Evolutionary conservation across 2,329 filamentous ascomycete species (phyloP), one percentile per base, ranked within the genome.

Genomic region (Aureobasidium subglaciale): DNA sequence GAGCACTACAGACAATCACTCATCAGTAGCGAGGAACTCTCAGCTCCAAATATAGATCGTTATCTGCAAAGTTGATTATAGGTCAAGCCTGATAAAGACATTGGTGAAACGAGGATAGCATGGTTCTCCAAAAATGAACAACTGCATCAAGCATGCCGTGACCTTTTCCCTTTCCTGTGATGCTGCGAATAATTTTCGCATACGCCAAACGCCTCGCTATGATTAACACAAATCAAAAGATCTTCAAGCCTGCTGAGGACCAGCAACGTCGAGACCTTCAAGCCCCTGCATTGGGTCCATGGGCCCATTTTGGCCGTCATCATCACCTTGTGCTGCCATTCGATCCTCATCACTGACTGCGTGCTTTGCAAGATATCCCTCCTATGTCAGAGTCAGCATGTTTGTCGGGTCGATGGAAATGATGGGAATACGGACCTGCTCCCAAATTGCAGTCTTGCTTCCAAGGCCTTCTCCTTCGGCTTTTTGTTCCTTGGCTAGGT

Each of bases 231-330:
- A 20, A 56, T 15, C 10, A 46, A 5, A 34, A 18, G 15, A 49
- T 13, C 29, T 18, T 81, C 70, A 93, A 66, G 82, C 84, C 55
- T 81, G 86, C 70, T 88, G 91, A 11, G 93, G 93, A 8, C 95
- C 95, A 55, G 92, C 95, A 64, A 97, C 88, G 71, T 97, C 95
- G 55, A 97, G 76, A 15, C 88, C 89, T 70, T 97, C 91, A 6
- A 99, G 75, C 30, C 91, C 92, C 73, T 96, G 90, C 93, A 99
- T 99, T 3, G 92, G 90, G 73, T 97, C 90, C 63, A 86, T 82
- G 1, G 81, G 79, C 41, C 73, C 77, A 58, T 78, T 75, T 32
- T 75, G 74, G 55, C 71, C 73, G 58, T 71, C 72, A 61, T 75
- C 75, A 48, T 75, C 75, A 62, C 79, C 75, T 40, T 85, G 83